Base-by-base conservation (phyloP, 164 flowering plant species). In the Macadamia tetraphylla region DNA sequence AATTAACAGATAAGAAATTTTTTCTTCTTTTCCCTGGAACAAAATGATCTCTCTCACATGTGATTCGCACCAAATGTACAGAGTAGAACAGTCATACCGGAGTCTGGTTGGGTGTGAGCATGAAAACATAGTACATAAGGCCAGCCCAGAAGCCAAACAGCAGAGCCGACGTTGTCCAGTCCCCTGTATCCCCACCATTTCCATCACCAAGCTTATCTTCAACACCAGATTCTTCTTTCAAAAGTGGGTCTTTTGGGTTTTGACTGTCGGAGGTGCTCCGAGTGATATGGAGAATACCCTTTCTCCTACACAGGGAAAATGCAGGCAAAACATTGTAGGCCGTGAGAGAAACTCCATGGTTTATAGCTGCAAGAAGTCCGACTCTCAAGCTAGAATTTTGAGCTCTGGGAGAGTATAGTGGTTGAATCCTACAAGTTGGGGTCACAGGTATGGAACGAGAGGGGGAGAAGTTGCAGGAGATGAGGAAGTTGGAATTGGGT, bases 151-250 rank as follows among this genome's bases (percentile, higher is more conserved):
- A 74, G 9, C 70, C 81, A 64, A 87, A 85, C 11, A 94, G 83
- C 78, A 94, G 70, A 66, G 87, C 68, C 9, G 97, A 94, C 48
- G 94, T 87, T 12, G 89, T 81, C 98, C 98, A 91, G 67, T 88
- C 87, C 67, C 87, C 70, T 67, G 77, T 87, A 14, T 66, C 80
- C 57, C 82, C 80, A 52, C 72, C 86, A 56, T 74, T 66, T 18
- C 67, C 76, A 71, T 58, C 67, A 30, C 67, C 82, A 48, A 32
- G 65, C 62, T 62, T 74, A 2, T 58, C 65, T 32, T 77, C 71
- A 60, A 1, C 60, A 14, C 76, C 40, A 75, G 52, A 62, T 15
- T 71, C 81, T 11, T 75, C 61, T 57, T 79, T 72, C 62, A 63
- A 17, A 42, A 44, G 63, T 58, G 81, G 71, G 60, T 80, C 77